Conservation (phyloP, 257 asterid species). For the Ligustrum vulgare region DNA sequence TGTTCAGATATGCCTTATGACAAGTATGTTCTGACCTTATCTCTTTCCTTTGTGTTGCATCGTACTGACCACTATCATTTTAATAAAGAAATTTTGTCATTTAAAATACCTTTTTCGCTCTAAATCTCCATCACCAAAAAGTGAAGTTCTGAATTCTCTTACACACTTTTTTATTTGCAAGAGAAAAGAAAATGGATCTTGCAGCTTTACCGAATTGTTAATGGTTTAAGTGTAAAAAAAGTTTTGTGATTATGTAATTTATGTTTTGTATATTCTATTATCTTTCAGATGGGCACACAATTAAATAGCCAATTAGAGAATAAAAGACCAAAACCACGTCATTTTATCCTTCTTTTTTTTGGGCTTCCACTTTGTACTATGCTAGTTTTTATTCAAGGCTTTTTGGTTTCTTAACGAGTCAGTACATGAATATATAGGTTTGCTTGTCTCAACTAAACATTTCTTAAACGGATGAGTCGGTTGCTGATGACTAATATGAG, state of each 20-base stretch:
- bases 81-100: background rate
- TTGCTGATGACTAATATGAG: background rate
- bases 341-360: background rate
- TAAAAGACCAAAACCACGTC: background rate
- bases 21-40: slow-evolving; percentile 35
- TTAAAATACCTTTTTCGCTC: background rate
- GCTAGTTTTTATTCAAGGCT: background rate
- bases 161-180: background rate
- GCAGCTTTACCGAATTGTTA: background rate
- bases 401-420: background rate
- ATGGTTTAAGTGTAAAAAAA: too few species aligned
- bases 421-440: background rate
- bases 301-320: background rate
- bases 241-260: background rate
- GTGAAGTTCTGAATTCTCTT: background rate
- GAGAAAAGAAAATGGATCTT: background rate
- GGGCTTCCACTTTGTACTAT: background rate
- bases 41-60: background rate
- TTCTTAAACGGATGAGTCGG: background rate
- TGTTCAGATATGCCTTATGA: slow-evolving; percentile 51
- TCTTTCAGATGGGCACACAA: background rate
- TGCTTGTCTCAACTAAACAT: background rate
- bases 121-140: background rate
- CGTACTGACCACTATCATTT: background rate
- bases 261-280: background rate